Base-by-base conservation (phyloP, 129 eudicot genomes). In the Saposhnikovia divaricata region DNA sequence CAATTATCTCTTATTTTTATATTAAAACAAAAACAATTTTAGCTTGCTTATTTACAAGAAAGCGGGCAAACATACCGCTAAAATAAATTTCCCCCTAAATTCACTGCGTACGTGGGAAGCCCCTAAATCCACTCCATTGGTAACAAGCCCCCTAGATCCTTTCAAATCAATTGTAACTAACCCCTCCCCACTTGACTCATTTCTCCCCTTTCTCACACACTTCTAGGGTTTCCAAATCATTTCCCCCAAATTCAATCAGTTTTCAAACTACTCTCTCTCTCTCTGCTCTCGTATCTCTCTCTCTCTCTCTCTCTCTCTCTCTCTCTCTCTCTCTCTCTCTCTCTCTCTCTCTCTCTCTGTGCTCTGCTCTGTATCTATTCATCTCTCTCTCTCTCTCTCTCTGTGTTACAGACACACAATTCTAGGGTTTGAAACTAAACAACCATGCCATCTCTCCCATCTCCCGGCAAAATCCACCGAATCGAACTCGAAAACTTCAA, bases 401-500 rank as follows among this genome's bases (percentile, higher is more conserved):
- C 46, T 14, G 25, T 25, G 43, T 68, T 7, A 0, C 37, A 5
- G 9, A 25, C 74, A 59, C 57, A 77, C 77, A 61, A 57, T 34
- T 39, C 27, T 21, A 87, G 90, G 88, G 86, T 76, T 91, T 55
- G 57, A 27, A 25, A 27, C 55, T 23, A 47, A 61, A 16, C 69
- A n/a, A 81, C 45, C 77, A 87, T 89, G 93, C 89, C 93, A 71
- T 77, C 88, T 43, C 77, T 85, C 73, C 83, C 86, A 4, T 76
- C 88, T 1, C 89, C 93, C 37, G 99, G 99, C 27, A 92, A 90
- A 83, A 91, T 96, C 72, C 89, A 74, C 89, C 98, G 92, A 34
- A 85, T 96, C 81, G 99, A 96, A 76, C 97, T 96, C 53, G 97
- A 90, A 78, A 96, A 96, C 80, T 96, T 96, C 97, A 96, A 96